Base-by-base conservation (phyloP, 345 rosid genomes). In the Nephelium lappaceum region DNA sequence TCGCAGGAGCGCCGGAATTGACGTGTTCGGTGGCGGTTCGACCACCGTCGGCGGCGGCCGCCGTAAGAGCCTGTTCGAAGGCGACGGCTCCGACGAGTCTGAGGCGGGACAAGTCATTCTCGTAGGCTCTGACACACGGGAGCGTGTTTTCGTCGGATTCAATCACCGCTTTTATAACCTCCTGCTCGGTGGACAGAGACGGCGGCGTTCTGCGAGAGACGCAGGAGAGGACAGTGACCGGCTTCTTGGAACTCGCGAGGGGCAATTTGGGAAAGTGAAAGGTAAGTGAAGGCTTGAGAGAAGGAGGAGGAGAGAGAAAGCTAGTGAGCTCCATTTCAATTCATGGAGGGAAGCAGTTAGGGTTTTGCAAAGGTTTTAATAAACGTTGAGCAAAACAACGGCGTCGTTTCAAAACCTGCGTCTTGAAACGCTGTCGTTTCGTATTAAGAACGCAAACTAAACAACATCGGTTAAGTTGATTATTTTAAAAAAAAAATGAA, bases 11-110 rank as follows among this genome's bases (percentile, higher is more conserved):
- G 60, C 91, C 96, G 10, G 95, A 81, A 5, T 81, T 82, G 5
- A 92, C 75, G 42, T 93, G 98, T 5, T 93, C 95, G 70, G 79
- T 69, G 4, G 99, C 99, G n/a, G 95, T 88, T 77, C 77, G 87
- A 41, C 99, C 99, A 62, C 97, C 99, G 72, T 95, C 99, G 5
- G 98, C 93, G 0, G 99, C 97, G 23, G 97, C 98, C 0, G 98
- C 99, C 0, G 95, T 89, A 65, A 95, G 76, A 79, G 98, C 98
- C 78, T 93, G 99, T 43, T 87, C 90, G 83, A 87, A 90, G 64
- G 80, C 79, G 78, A 92, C 97, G 58, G 91, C 83, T 36, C 96
- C 98, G 47, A 95, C 90, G n/a, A 95, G 86, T 78, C 88, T 88
- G 25, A 95, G 88, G 21, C 91, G 92, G 81, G 91, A 85, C 67